These are phyloP conservation scores for Talaromyces verruculosus DNA, from an alignment of 2,329 filamentous ascomycete species.

Conservation along the genomic window DNA sequence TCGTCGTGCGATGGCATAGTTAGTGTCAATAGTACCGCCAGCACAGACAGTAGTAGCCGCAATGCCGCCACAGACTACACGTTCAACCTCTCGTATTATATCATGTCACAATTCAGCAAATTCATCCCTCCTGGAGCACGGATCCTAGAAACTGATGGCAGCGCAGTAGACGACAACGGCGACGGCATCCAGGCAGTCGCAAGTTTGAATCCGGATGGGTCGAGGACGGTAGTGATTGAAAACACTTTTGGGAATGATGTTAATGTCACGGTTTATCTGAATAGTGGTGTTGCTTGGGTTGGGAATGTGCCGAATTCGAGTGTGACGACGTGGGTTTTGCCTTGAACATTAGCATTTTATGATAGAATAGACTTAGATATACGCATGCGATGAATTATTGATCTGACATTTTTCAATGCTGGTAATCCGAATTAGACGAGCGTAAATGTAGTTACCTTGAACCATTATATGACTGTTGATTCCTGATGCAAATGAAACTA, in stretches of 20 bases:
- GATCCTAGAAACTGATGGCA: constrained; percentile 14
- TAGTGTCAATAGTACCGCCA: constrained; percentile 22
- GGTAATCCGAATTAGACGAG: background rate
- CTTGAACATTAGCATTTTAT: background rate
- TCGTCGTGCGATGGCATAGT: constrained; percentile 31
- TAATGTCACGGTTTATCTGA: constrained; percentile 12
- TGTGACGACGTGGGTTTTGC: constrained; percentile 21
- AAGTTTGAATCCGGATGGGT: constrained; percentile 18
- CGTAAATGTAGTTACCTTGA: background rate
- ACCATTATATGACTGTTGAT: background rate
- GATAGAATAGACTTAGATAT: background rate
- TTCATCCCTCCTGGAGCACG: constrained; percentile 50
- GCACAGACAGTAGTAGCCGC: constrained; percentile 29
- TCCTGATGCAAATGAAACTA: background rate
- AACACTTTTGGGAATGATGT: constrained; percentile 17
- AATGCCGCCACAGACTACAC: constrained; percentile 35
- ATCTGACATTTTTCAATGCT: background rate
- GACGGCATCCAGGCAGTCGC: constrained; percentile 17
- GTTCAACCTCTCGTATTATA: constrained; percentile 54
- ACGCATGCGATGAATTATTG: background rate
- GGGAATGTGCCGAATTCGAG: constrained; percentile 20
- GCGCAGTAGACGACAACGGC: constrained; percentile 10
- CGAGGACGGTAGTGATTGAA: constrained; percentile 19
- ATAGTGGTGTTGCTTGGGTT: constrained; percentile 13
- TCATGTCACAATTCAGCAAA: constrained; percentile 54